Conservation (phyloP, 2,329 filamentous ascomycete species). For the Colletotrichum liriopes region DNA sequence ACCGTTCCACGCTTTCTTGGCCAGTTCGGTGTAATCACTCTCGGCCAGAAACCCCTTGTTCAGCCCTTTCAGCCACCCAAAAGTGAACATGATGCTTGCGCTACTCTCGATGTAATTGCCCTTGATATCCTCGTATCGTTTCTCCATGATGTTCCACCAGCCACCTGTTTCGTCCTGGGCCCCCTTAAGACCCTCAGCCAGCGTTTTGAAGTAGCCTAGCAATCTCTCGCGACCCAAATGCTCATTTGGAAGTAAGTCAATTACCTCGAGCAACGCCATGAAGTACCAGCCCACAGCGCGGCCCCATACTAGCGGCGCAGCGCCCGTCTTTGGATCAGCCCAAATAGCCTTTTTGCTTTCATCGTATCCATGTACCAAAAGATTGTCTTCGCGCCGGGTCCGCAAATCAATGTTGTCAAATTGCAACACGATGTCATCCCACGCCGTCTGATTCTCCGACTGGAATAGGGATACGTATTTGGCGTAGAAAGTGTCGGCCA, state of each 20-base stretch:
- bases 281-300: conserved; percentile 69
- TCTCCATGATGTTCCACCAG: conserved; percentile 73
- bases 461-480: conserved; percentile 57
- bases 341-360: conserved; percentile 63
- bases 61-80: conserved; percentile 63
- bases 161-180: conserved; percentile 62
- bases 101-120: conserved; percentile 75
- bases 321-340: conserved; percentile 66
- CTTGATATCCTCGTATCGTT: conserved; percentile 59
- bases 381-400: conserved; percentile 55
- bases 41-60: conserved; percentile 49
- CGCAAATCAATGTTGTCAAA: conserved; percentile 61
- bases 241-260: conserved; percentile 60
- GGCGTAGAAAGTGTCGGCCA: conserved; percentile 63
- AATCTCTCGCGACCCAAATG: conserved; percentile 56
- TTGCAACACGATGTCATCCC: conserved; percentile 62
- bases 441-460: conserved; percentile 56
- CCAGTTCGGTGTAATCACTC: conserved; percentile 44
- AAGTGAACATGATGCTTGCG: conserved; percentile 71
- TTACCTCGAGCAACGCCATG: conserved; percentile 65
- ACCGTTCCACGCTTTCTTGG: conserved; percentile 50
- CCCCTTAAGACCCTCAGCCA: conserved; percentile 58
- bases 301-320: conserved; percentile 68
- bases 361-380: conserved; percentile 71
- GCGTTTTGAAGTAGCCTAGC: conserved; percentile 56